Evolutionary conservation across 2,329 filamentous ascomycete genomes (phyloP), one percentile per base, ranked within the genome.

Genomic region (Phoma herbarum): DNA sequence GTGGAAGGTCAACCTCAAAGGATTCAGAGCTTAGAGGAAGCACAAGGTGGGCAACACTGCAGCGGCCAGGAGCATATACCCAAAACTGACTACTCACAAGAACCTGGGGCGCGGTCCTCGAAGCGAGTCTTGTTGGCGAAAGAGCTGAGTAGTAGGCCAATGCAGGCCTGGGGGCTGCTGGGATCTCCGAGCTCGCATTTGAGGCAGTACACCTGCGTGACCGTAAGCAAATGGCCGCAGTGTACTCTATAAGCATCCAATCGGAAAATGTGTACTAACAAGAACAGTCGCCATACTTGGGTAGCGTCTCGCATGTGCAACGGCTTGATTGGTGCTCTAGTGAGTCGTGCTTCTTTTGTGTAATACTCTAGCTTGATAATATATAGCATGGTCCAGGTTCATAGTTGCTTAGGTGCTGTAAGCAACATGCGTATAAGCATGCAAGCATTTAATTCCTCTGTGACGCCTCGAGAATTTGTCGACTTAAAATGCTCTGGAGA

Each of bases 161-260:
- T 33, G 49, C 47, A 52, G 54, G 55, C 45, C 58, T 54, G 44
- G 33, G 51, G 41, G 48, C 45, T 54, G 59, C 61, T 65, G 31
- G 57, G 44, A 37, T 45, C 25, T 46, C 57, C 47, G 55, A 52
- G 47, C 42, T 52, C 56, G 41, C 53, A 52, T 43, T 31, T 29
- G 37, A 57, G 56, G 44, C 59, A 47, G 60, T 48, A 43, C 57
- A 57, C 45, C 52, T 59, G 53, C 52, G 59, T 59, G 29, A 58
- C 52, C 55, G 54, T 67, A 62, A 67, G 65, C 61, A 61, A 46
- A 44, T 28, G 50, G 42, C 43, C 57, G 59, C 57, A 55, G 45
- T 57, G 54, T 52, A 60, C 51, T 49, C 9, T 37, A 44, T 25
- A 23, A 41, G 18, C 23, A 35, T 41, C 64, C 65, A 68, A 67